Evolutionary conservation across 2,329 filamentous ascomycete genomes (phyloP), one percentile per base, ranked within the genome.

Genomic region (Stachybotrys chlorohalonatus): DNA sequence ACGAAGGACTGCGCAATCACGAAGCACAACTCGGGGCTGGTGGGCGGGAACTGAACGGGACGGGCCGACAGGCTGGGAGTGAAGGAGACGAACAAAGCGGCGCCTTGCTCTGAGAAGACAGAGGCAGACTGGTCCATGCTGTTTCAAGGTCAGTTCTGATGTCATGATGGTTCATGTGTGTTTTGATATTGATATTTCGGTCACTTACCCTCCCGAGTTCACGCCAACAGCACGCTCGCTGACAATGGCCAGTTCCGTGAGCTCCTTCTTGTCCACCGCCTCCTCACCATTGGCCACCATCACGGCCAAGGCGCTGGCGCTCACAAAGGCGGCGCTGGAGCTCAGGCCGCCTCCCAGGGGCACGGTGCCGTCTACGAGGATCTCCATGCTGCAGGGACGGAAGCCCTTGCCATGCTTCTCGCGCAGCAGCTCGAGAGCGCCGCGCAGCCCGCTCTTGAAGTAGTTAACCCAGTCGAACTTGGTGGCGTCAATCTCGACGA

Each of bases 111-210:
- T 0, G 91, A 93, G 72, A 99, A 94, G 59, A 99, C 93, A 0
- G 93, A 97, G 39, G 94, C 94, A 13, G 91, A 86, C 74, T 99
- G 94, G 67, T 99, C 94, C 94, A 99, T 97, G 54, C 92, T 90
- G 58, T 31, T 55, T 48, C 1, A 55, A 31, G 32, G 59, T 72
- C 59, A 70, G 65, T 56, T 54, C 54, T 53, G 11, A 3, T 11
- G 11, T 45, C 11, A 45, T n/a, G n/a, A 45, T 45, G n/a, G 39
- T n/a, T 11, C n/a, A 5, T 45, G n/a, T 45, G n/a, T 45, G 24
- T 24, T 24, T 24, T 24, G 24, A 24, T 24, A 24, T 2, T 24
- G 24, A 24, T 4, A 24, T 24, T 24, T 24, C 24, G 36, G 50
- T 55, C 8, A 46, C 84, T 75, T 73, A 90, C 87, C 89, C 94